phyloP scores from a whole-genome alignment of 1,284 basidiomycete genomes.

The Ceratorhiza oryzae-sativae region DNA sequence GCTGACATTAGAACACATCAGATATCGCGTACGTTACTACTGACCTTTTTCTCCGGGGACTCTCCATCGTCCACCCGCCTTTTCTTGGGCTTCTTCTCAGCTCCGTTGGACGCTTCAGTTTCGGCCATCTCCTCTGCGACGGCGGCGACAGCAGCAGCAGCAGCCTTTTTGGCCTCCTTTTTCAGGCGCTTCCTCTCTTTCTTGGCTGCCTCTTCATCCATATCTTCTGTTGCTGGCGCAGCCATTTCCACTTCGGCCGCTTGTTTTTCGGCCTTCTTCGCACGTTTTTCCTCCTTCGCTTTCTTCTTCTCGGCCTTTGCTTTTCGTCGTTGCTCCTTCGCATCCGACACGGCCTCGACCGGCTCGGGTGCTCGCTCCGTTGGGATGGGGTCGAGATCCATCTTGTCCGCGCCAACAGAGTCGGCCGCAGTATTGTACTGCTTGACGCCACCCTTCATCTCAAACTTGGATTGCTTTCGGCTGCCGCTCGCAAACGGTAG shows the following conservation, averaged over 20 bases:
- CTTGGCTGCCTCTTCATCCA: conserved; percentile 47
- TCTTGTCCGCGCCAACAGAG: conserved; percentile 52
- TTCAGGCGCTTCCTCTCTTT: conserved; percentile 43
- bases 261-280: conserved; percentile 63
- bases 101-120: conserved; percentile 64
- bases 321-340: conserved; percentile 78
- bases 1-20: neutral
- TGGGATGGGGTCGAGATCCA: conserved; percentile 31
- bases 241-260: conserved; percentile 46
- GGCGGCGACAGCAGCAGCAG: conserved; percentile 51
- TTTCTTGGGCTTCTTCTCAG: conserved; percentile 56
- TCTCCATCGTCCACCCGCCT: conserved; percentile 38
- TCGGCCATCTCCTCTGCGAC: conserved; percentile 55
- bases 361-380: conserved; percentile 63
- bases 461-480: conserved; percentile 78
- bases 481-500: conserved; percentile 60
- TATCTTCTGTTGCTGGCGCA: conserved; percentile 55
- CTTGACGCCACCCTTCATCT: conserved; percentile 75
- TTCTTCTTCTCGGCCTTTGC: conserved; percentile 74
- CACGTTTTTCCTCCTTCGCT: conserved; percentile 63
- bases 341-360: conserved; percentile 70
- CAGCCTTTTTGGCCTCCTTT: conserved; percentile 61
- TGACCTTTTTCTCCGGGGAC: conserved; percentile 37
- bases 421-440: conserved; percentile 86
- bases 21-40: neutral